phyloP scores from a whole-genome alignment of 73 alveolate species.

The Symbiodinium natans region DNA sequence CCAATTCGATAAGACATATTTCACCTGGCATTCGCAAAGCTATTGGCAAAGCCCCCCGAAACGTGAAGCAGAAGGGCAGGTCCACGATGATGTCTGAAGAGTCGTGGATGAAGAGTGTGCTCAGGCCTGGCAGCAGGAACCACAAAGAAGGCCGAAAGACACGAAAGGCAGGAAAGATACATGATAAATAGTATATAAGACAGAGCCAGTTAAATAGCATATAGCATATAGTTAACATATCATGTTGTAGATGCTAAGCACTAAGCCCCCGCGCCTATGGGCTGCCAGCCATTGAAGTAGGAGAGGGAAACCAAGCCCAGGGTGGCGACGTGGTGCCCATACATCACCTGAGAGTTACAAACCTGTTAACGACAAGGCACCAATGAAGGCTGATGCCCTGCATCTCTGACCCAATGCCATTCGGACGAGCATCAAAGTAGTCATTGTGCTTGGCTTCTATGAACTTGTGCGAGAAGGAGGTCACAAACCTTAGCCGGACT shows the following conservation, averaged over 20 bases:
- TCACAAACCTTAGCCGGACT: slow-evolving; percentile 38
- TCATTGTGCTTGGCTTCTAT: slow-evolving; percentile 89
- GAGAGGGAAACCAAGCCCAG: slow-evolving; percentile 87
- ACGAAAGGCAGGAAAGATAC: too few relatives aligned
- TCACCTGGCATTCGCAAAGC: too few relatives aligned
- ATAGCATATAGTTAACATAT: too few relatives aligned
- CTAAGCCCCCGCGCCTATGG: slow-evolving; percentile 47
- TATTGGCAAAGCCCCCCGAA: too few relatives aligned
- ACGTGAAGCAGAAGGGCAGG: too few relatives aligned
- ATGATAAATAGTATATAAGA: too few relatives aligned
- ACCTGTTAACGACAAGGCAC: too few relatives aligned
- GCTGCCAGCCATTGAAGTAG: slow-evolving; percentile 91
- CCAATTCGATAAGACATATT: too few relatives aligned
- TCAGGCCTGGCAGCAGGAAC: slow-evolving; percentile 28
- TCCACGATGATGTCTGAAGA: slow-evolving; percentile 61
- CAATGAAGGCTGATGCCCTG: too few relatives aligned
- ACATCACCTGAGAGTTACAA: slow-evolving; percentile 70
- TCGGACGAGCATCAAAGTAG: slow-evolving; percentile 14
- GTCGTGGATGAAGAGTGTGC: slow-evolving; percentile 82
- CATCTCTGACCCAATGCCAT: background rate
- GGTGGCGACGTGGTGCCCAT: slow-evolving; percentile 88
- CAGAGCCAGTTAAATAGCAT: too few relatives aligned
- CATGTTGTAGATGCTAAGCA: too few relatives aligned
- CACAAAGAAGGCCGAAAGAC: too few relatives aligned
- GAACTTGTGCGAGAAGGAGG: slow-evolving; percentile 88